phyloP scores from a whole-genome alignment of 2,329 filamentous ascomycete genomes.

The Trichoderma endophyticum region DNA sequence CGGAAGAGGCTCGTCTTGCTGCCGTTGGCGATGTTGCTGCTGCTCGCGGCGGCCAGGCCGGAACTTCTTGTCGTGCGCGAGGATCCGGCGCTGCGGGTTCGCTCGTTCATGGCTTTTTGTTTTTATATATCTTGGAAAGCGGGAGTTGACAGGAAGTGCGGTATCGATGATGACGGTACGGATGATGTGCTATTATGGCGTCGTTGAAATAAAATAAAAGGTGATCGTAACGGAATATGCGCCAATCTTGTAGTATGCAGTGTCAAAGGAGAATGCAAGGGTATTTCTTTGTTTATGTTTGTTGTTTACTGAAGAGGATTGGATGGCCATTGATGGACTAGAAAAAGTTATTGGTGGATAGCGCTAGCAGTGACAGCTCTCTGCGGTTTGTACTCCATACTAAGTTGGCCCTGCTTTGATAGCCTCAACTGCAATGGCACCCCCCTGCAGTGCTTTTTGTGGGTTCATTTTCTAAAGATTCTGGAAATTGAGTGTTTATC shows the following conservation, averaged over 20 bases:
- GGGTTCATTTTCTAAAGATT: background rate
- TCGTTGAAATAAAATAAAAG: background rate
- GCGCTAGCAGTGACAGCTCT: background rate
- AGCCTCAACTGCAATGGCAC: background rate
- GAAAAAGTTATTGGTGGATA: background rate
- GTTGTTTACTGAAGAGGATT: background rate
- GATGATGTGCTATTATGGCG: background rate
- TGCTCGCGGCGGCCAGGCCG: slow-evolving; percentile 3
- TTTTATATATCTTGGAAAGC: background rate
- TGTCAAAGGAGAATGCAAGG: background rate
- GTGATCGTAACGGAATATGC: background rate
- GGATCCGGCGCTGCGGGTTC: slow-evolving; percentile 9
- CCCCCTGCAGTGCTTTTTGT: background rate
- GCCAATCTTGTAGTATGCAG: background rate
- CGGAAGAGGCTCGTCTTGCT: slow-evolving; percentile 53
- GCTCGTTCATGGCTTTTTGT: slow-evolving; percentile 8
- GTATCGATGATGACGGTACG: background rate
- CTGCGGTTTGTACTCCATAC: background rate
- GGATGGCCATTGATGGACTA: background rate
- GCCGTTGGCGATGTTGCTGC: background rate
- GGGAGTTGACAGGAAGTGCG: background rate
- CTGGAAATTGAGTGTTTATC: background rate
- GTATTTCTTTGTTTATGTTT: background rate
- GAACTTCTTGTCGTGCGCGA: slow-evolving; percentile 12
- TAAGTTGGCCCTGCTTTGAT: background rate